phyloP scores from a whole-genome alignment of 1,284 basidiomycete genomes.

The Ustilago curta region DNA sequence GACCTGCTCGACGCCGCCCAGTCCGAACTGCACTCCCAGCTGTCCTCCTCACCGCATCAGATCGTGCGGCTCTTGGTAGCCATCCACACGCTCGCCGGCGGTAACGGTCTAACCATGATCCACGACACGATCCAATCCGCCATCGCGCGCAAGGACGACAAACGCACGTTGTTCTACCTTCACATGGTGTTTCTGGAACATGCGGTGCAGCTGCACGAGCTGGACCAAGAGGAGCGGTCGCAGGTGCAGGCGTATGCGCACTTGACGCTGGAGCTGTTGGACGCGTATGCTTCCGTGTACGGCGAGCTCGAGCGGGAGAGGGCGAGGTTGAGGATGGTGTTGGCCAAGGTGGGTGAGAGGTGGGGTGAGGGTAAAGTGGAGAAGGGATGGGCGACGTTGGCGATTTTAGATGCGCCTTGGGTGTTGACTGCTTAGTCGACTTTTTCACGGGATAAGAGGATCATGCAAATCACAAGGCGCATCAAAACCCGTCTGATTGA shows the following conservation, averaged over 20 bases:
- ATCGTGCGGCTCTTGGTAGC: slow-evolving; percentile 29
- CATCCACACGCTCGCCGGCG: slow-evolving; percentile 5
- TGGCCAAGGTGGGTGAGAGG: slow-evolving; percentile 7
- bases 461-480: no score
- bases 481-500: no score
- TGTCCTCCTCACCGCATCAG: slow-evolving; percentile 1
- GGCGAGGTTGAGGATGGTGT: neutral
- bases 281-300: slow-evolving; percentile 13
- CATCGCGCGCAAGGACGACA: slow-evolving; percentile 5
- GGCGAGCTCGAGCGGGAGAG: slow-evolving; percentile 25
- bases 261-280: slow-evolving; percentile 28
- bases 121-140: slow-evolving; percentile 28
- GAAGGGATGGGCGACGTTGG: slow-evolving; percentile 4
- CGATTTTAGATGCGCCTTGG: slow-evolving; percentile 33
- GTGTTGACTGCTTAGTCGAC: neutral
- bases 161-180: slow-evolving; percentile 19
- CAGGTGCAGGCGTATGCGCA: slow-evolving; percentile 28
- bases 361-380: neutral
- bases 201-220: slow-evolving; percentile 8
- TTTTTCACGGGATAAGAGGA: neutral
- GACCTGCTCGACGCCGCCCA: slow-evolving; percentile 86
- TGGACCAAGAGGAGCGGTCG: slow-evolving; percentile 8
- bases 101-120: slow-evolving; percentile 10
- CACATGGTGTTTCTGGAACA: slow-evolving; percentile 30
- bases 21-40: slow-evolving; percentile 75